Evolutionary conservation across 176 grass and related monocot species (phyloP).

Genomic region (Hordeum marinum): DNA sequence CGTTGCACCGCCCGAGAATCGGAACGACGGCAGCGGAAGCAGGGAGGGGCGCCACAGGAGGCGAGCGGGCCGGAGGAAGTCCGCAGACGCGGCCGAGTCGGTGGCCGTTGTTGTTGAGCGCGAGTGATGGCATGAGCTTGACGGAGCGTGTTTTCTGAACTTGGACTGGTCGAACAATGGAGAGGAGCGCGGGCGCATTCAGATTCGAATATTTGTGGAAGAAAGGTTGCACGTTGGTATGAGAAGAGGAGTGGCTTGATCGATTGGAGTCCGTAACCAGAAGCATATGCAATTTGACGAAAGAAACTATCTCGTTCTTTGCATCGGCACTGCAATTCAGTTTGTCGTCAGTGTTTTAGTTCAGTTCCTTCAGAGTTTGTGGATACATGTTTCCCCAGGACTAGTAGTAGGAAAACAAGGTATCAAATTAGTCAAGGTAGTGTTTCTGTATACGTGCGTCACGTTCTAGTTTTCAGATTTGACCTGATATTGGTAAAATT

Average conservation of each 20-base stretch:
- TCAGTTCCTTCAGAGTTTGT: not conserved
- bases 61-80: slow-evolving; percentile 12
- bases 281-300: not conserved
- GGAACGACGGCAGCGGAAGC: not conserved
- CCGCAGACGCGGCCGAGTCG: not conserved
- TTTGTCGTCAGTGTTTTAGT: not conserved
- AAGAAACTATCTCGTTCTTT: not conserved
- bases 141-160: not conserved
- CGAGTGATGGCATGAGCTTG: not conserved
- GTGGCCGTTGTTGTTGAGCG: not conserved
- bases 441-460: no score
- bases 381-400: not conserved
- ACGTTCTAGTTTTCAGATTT: no score
- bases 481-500: no score
- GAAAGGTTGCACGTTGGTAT: not conserved
- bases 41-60: not conserved
- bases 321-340: not conserved
- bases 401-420: not conserved
- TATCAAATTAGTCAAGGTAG: not conserved
- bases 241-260: not conserved
- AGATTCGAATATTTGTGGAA: not conserved
- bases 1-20: slow-evolving; percentile 29
- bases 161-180: not conserved
- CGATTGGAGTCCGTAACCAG: not conserved
- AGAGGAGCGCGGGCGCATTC: not conserved